These are phyloP conservation scores for Nadsonia commutata DNA, from an alignment of 1,139 yeast species.

Conservation along the genomic window DNA sequence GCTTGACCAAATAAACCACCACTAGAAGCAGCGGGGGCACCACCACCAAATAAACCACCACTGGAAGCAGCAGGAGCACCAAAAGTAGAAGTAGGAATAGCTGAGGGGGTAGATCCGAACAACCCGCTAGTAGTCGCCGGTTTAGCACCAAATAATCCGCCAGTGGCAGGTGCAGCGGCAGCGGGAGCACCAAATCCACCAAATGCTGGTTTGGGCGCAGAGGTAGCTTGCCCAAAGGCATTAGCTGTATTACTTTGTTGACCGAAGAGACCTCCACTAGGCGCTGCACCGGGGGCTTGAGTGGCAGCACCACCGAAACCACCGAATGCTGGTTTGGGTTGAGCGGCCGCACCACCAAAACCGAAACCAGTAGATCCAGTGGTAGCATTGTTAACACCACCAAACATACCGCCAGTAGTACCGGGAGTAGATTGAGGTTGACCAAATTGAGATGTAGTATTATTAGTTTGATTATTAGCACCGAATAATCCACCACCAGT, in stretches of 20 bases:
- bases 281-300: conserved; percentile 3
- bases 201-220: conserved; percentile 6
- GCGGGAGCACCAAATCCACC: conserved; percentile 8
- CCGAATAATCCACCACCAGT: conserved; percentile 20
- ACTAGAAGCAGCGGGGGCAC: conserved; percentile 13
- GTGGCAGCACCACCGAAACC: conserved; percentile 3
- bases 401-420: conserved; percentile 18
- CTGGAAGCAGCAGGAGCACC: conserved; percentile 6
- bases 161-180: conserved; percentile 9
- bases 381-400: conserved; percentile 8
- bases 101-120: conserved; percentile 15
- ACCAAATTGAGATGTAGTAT: conserved; percentile 17
- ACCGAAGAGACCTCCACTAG: conserved; percentile 10
- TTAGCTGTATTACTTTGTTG: conserved; percentile 7
- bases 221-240: conserved; percentile 9
- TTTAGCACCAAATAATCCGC: conserved; percentile 20
- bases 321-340: conserved; percentile 7
- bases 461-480: conserved; percentile 16
- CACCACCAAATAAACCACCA: conserved; percentile 20
- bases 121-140: conserved; percentile 19
- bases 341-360: conserved; percentile 1
- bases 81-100: conserved; percentile 10
- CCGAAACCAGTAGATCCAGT: conserved; percentile 9
- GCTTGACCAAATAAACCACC: conserved; percentile 21
- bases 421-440: conserved; percentile 11